These are phyloP conservation scores for Skeletonema tropicum DNA, from an alignment of 108 stramenopile genomes.

Conservation along the genomic window DNA sequence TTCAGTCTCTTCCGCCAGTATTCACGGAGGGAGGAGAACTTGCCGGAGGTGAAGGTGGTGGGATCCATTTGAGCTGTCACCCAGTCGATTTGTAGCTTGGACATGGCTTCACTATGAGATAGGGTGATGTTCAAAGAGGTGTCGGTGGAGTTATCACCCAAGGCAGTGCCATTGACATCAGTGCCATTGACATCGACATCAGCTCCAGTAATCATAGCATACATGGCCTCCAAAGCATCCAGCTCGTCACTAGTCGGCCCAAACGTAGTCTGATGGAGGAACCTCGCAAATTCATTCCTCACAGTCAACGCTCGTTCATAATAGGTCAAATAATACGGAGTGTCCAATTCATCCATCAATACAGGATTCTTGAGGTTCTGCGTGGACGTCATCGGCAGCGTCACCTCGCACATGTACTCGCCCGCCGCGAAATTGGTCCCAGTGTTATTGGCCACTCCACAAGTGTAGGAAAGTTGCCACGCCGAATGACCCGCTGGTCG, in stretches of 20 bases:
- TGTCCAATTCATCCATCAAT: not conserved
- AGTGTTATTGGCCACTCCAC: not conserved
- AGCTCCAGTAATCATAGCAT: not conserved
- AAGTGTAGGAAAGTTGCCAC: not conserved
- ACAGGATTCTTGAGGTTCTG: not conserved
- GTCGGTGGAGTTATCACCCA: too few relatives aligned
- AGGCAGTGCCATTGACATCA: too few relatives aligned
- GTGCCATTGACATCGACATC: too few relatives aligned
- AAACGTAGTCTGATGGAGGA: slow-evolving; percentile 48
- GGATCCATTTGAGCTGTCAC: not conserved
- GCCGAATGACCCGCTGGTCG: not conserved
- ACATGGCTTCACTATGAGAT: not conserved
- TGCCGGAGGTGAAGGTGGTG: not conserved
- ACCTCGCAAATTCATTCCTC: slow-evolving; percentile 34
- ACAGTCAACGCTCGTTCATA: not conserved
- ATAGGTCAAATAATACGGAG: slow-evolving; percentile 13
- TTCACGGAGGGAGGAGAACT: slow-evolving; percentile 30
- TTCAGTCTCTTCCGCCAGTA: slow-evolving; percentile 42
- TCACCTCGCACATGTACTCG: not conserved
- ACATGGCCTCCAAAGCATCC: slow-evolving; percentile 3
- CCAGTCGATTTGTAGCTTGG: not conserved
- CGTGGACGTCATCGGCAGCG: not conserved
- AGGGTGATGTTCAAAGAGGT: not conserved
- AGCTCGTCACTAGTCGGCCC: slow-evolving; percentile 28
- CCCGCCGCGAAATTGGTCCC: not conserved